Conservation (phyloP, 768 basidiomycete species). For the Coprinopsis strossmayeri region DNA sequence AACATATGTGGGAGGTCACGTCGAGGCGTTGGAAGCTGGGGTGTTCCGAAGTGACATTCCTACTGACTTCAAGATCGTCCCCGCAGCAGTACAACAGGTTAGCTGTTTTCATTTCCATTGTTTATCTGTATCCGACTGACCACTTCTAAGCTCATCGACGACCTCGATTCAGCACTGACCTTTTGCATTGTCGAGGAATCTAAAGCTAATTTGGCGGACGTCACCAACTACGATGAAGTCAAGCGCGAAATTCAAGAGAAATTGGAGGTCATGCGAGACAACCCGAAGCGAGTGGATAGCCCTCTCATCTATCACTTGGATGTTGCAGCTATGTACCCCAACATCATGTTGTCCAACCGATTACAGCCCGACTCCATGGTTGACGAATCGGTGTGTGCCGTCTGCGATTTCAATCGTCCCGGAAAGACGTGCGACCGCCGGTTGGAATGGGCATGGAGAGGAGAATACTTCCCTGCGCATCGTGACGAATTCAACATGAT, state of each 20-base stretch:
- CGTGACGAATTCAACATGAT: conserved; percentile 99
- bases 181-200: conserved; percentile 89
- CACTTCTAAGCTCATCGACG: conserved; percentile 70
- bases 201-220: conserved; percentile 66
- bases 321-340: conserved; percentile 99
- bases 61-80: conserved; percentile 92
- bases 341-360: conserved; percentile 99
- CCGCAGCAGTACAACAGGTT: conserved; percentile 79
- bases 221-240: conserved; percentile 95
- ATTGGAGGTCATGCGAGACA: conserved; percentile 87
- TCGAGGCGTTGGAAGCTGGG: conserved; percentile 96
- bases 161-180: conserved; percentile 85
- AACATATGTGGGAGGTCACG: conserved; percentile 98
- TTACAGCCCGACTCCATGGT: conserved; percentile 98
- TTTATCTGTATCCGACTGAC: conserved; percentile 1
- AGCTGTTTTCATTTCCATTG: conserved; percentile 1
- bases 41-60: conserved; percentile 96
- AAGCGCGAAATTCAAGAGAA: conserved; percentile 69
- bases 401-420: conserved; percentile 96
- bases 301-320: conserved; percentile 98
- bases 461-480: conserved; percentile 96
- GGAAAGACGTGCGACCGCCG: conserved; percentile 92
- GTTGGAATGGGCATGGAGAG: conserved; percentile 97
- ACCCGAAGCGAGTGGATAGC: conserved; percentile 81
- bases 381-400: conserved; percentile 93